Evolutionary conservation across 73 alveolate genomes (phyloP).

Genomic region (Uronychia binucleata): DNA sequence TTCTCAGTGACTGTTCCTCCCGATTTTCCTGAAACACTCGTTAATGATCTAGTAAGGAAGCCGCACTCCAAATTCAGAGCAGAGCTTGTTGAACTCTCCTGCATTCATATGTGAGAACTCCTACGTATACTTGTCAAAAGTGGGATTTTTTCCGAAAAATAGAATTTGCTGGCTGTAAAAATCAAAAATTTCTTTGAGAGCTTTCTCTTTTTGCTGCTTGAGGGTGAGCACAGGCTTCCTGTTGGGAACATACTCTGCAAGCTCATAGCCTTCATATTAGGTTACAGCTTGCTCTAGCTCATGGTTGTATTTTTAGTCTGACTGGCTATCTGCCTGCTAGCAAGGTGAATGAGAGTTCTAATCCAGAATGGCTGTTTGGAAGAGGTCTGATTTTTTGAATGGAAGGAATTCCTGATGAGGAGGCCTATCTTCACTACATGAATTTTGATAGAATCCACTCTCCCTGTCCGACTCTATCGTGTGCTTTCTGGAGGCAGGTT

Average conservation of each 20-base stretch:
- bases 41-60: not conserved
- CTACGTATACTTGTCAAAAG: not conserved
- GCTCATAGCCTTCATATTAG: no score
- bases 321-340: no score
- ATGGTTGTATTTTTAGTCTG: no score
- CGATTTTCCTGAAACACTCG: not conserved
- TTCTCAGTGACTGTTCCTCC: not conserved
- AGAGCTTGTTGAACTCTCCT: not conserved
- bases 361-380: no score
- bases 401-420: no score
- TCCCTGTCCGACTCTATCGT: not conserved
- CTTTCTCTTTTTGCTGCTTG: not conserved
- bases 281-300: no score
- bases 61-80: not conserved
- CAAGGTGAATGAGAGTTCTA: no score
- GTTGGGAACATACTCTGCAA: no score
- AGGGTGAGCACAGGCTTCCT: not conserved
- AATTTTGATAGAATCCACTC: not conserved
- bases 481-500: no score
- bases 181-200: not conserved
- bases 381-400: no score
- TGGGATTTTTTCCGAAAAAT: not conserved
- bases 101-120: not conserved
- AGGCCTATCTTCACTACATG: no score
- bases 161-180: not conserved